phyloP scores from a whole-genome alignment of 148 eudicot genomes.

The Vaccinium vitisidaea region DNA sequence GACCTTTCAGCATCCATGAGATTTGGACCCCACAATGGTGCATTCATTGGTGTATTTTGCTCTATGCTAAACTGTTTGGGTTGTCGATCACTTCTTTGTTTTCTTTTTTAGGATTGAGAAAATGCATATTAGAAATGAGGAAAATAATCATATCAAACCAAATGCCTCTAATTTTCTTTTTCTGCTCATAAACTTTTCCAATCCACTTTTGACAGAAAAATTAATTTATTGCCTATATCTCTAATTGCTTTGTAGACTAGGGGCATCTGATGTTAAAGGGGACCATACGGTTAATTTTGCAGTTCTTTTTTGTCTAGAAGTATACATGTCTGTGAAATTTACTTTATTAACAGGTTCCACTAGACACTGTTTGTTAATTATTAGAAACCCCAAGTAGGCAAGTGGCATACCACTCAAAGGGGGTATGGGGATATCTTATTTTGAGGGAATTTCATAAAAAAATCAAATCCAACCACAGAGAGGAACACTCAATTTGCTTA shows the following conservation, averaged over 20 bases:
- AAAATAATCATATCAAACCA: neutral
- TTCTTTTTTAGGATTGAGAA: neutral
- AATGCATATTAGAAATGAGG: neutral
- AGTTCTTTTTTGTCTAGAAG: neutral
- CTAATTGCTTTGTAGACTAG: neutral
- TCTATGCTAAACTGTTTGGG: neutral
- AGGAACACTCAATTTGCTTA: neutral
- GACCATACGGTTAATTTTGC: neutral
- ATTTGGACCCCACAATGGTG: neutral
- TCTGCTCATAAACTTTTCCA: neutral
- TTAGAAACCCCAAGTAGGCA: neutral
- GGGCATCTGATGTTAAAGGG: neutral
- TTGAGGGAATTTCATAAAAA: conserved; percentile 5
- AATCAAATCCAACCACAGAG: neutral
- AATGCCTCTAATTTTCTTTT: neutral
- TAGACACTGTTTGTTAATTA: neutral
- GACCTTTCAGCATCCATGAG: neutral
- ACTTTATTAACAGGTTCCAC: neutral
- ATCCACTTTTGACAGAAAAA: neutral
- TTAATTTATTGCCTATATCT: neutral
- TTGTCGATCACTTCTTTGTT: neutral
- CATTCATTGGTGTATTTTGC: conserved; percentile 5
- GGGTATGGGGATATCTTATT: neutral
- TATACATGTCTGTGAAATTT: neutral
- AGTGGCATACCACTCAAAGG: neutral